Conservation (phyloP, 176 grass and related monocot species). For the Oryza meyeriana region DNA sequence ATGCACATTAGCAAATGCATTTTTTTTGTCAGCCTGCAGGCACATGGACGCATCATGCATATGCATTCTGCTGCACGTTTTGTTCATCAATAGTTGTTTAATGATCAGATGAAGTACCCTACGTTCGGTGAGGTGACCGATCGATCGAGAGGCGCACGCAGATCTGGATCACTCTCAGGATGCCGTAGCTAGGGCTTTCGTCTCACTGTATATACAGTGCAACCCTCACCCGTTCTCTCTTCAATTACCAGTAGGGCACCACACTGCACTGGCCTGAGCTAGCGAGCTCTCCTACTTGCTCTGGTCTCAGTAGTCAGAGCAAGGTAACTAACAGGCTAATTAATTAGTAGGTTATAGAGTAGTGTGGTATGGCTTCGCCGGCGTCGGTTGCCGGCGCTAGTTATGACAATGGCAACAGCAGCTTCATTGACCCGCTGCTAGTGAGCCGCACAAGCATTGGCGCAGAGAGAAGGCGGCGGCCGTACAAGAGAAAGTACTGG, state of each 20-base stretch:
- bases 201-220: not conserved
- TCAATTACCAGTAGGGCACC: not conserved
- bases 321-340: not conserved
- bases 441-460: not conserved
- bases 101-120: not conserved
- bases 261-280: not conserved
- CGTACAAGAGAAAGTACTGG: slow-evolving; percentile 29
- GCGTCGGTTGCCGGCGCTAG: not conserved
- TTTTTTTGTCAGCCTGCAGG: no score
- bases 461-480: not conserved
- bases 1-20: not conserved
- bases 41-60: not conserved
- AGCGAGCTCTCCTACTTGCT: not conserved
- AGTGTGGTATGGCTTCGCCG: not conserved
- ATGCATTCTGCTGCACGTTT: not conserved
- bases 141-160: not conserved
- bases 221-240: not conserved
- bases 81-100: not conserved
- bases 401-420: not conserved
- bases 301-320: not conserved
- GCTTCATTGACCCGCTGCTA: slow-evolving; percentile 26
- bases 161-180: no score
- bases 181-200: no score
- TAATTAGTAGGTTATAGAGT: not conserved
- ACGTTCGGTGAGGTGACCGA: not conserved